Evolutionary conservation across 2,329 filamentous ascomycete genomes (phyloP).

Genomic region (Daldinia sp.): DNA sequence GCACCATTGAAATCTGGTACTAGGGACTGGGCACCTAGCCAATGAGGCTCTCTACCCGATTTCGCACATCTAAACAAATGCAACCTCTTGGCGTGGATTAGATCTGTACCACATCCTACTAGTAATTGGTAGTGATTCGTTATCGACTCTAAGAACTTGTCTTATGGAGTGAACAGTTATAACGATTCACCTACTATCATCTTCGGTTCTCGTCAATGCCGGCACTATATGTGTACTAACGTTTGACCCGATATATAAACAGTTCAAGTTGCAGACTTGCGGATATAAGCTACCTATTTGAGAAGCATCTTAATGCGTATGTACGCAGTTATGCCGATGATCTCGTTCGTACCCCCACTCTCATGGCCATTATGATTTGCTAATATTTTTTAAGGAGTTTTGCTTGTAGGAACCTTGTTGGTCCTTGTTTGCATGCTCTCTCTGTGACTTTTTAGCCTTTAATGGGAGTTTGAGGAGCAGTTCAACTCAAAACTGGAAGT

Average conservation of each 20-base stretch:
- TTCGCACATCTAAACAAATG: not conserved
- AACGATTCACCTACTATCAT: not conserved
- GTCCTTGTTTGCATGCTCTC: not conserved
- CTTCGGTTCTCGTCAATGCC: not conserved
- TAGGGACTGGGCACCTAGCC: conserved; percentile 8
- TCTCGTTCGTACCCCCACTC: conserved; percentile 2
- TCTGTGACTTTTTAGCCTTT: not conserved
- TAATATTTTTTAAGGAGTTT: not conserved
- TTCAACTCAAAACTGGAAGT: not conserved
- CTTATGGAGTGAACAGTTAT: not conserved
- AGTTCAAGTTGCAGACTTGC: not conserved
- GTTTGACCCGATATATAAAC: not conserved
- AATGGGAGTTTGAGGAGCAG: not conserved
- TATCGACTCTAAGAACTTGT: not conserved
- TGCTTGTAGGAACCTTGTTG: not conserved
- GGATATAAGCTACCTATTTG: not conserved
- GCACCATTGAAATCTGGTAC: conserved; percentile 1
- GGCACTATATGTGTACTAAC: not conserved
- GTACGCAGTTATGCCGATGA: not conserved
- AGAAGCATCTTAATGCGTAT: not conserved
- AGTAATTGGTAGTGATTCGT: not conserved
- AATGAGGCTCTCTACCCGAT: conserved; percentile 4
- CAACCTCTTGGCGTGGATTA: not conserved
- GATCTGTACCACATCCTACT: not conserved
- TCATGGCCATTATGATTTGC: not conserved